Evolutionary conservation across 192 early-diverging fungal genomes (phyloP), one percentile per base, ranked within the genome.

Genomic region (Entomortierella chlamydospora): DNA sequence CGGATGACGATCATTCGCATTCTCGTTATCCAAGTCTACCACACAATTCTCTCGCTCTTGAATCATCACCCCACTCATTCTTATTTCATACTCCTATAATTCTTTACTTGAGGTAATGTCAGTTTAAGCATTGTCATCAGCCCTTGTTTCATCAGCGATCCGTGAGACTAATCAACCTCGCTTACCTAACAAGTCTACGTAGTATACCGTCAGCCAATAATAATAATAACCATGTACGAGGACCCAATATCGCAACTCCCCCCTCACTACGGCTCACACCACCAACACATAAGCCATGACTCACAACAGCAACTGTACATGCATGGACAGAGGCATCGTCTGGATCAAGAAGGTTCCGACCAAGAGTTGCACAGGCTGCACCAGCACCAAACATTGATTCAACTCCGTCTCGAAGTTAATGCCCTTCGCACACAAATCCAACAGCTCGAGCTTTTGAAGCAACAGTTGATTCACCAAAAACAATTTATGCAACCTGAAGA

Each of bases 401-500:
- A 74, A 25, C 72, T 74, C 43, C 63, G 72, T 29, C 72, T 74
- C 2, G 72, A 74, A 30, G 52, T 74, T 17, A 74, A 74, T 31
- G 41, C 72, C 22, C 59, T 74, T 30, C 47, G 50, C 1, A 74
- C 56, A 23, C 72, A 74, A 29, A 74, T 74, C 43, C 63, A 60
- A 29, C 72, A 74, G 22, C 64, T 74, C 17, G 72, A 74, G 28
- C 51, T 74, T 0, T 34, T 74, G 22, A 66, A 74, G 20, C 72
- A 74, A 29, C 72, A 74, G 22, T 41, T 74, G 42, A 59, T 74
- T 34, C 64, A 67, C 18, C 72, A 74, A 45, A 54, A 54, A 18
- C 47, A 57, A 18, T 56, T 61, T 22, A 67, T 74, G 72, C 42
- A 42, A 28, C 63, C 63, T 9, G 58, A 25, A 0, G 72, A 74